Conservation (phyloP, 1,139 yeast genomes). For the Scheffersomyces lignicola region DNA sequence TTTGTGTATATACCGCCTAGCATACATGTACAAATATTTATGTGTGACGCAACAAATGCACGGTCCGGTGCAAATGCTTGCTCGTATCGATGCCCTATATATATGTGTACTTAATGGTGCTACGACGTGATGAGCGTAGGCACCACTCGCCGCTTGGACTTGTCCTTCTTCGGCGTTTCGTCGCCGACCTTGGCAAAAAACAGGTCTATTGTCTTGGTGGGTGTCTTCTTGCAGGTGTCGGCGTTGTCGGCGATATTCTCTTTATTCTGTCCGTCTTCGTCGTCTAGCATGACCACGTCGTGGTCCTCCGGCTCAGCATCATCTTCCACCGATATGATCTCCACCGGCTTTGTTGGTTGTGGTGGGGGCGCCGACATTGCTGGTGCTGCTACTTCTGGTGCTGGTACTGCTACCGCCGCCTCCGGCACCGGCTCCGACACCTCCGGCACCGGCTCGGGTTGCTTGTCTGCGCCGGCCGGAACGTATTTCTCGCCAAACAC, state of each 20-base stretch:
- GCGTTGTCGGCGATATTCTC: background rate
- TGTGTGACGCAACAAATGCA: too few species aligned
- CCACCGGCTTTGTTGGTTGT: too few species aligned
- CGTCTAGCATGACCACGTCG: too few species aligned
- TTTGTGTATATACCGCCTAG: too few species aligned
- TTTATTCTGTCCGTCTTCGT: background rate
- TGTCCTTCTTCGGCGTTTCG: constrained; percentile 12
- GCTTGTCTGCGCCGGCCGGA: constrained; percentile 6
- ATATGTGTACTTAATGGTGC: background rate
- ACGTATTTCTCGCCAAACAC: constrained; percentile 49
- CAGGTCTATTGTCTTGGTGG: constrained; percentile 12
- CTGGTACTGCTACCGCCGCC: constrained; percentile 5
- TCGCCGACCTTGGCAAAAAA: constrained; percentile 10
- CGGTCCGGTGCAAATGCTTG: too few species aligned
- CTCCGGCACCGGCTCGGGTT: background rate
- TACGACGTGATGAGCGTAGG: constrained; percentile 38
- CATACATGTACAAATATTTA: constrained; percentile 4
- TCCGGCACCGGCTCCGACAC: background rate
- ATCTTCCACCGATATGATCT: background rate
- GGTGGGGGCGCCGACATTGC: too few species aligned
- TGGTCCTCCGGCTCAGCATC: background rate
- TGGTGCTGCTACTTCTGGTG: constrained; percentile 7
- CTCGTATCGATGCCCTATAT: background rate
- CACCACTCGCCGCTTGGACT: constrained; percentile 43
- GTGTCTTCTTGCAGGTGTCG: constrained; percentile 5